Base-by-base conservation (phyloP, 768 basidiomycete genomes). In the Pleurotus tuoliensis region DNA sequence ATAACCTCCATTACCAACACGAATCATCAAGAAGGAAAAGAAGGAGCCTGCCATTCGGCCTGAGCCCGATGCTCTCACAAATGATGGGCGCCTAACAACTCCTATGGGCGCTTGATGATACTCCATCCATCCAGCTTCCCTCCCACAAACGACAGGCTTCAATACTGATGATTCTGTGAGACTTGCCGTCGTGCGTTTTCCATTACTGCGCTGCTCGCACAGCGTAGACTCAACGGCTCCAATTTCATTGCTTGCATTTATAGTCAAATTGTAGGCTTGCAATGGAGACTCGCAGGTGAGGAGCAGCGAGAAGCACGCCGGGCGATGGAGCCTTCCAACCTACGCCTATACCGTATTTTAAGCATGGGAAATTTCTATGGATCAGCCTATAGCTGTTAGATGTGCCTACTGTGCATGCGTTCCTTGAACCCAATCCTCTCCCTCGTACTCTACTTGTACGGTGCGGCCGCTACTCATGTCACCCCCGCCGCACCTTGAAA, bases 401-500 rank as follows among this genome's bases (percentile, higher is more conserved):
- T 55, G 54, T 13, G 52, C 25, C 43, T 40, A 27, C 53, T 55
- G 39, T 13, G 24, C 54, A 55, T 55, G 54, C 45, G 54, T 55
- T 46, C 40, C 43, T 55, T 46, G 22, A 47, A 38, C 54, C 16
- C 18, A 44, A n/a, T 25, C 46, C 27, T 25, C 37, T 44, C 25
- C 40, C 37, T 22, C 41, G 9, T 13, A 44, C 43, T 46, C 15
- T 25, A 20, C 38, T 20, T 41, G 22, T 39, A 39, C 37, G 38
- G 39, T 41, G 38, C 38, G 30, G 37, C 48, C 25, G 54, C 47
- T 41, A 51, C 43, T 62, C 60, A 58, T 58, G 59, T 47, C 39
- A n/a, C 51, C 57, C 55, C 52, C 56, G 25, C 15, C 61, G 37
- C 47, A 41, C 55, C 57, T 61, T 34, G 50, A 44, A 22, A 56